Base-by-base conservation (phyloP, 176 grass and related monocot species). In the Eragrostis nindensis region DNA sequence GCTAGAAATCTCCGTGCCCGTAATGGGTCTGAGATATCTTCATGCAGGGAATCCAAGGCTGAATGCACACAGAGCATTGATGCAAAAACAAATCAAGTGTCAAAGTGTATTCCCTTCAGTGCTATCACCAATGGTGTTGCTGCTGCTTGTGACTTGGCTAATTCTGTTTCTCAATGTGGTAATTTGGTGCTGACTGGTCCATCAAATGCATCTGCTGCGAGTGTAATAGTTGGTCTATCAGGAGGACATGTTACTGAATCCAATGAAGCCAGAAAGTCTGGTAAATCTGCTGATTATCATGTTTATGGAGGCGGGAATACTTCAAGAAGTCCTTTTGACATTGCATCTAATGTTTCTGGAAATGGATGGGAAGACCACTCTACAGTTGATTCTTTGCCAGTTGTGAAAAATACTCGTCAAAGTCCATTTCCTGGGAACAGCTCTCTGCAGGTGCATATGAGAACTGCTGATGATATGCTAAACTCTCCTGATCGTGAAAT, bases 1-100 rank as follows among this genome's bases (percentile, higher is more conserved):
- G 84, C 87, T 85, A 86, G 89, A 76, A 81, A 65, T 54, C 49
- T 78, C 60, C 18, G 79, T 77, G 68, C 69, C 59, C 57, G 46
- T 43, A 86, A 62, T 48, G 59, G 80, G 55, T 63, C 62, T 82
- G 39, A 62, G 67, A 57, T 69, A 84, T 62, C 29, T 42, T 59
- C 73, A 75, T 43, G 36, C 59, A 86, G 43, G 63, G 60, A 91
- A 76, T 87, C 88, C 73, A 86, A 70, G 66, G 11, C 40, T 42
- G 66, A 82, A 72, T 29, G 63, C 21, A 62, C 30, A 22, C 79
- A 75, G 67, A 76, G 5, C 71, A 41, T 40, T 14, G 19, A 36
- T 85, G 14, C 36, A n/a, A 49, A 87, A 63, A 25, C 53, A 49
- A 26, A 74, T 74, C 52, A 30, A 79, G 48, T 74, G 67, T 11